Evolutionary conservation across 352 stramenopile species (phyloP).

Genomic region (Plasmopara muralis): DNA sequence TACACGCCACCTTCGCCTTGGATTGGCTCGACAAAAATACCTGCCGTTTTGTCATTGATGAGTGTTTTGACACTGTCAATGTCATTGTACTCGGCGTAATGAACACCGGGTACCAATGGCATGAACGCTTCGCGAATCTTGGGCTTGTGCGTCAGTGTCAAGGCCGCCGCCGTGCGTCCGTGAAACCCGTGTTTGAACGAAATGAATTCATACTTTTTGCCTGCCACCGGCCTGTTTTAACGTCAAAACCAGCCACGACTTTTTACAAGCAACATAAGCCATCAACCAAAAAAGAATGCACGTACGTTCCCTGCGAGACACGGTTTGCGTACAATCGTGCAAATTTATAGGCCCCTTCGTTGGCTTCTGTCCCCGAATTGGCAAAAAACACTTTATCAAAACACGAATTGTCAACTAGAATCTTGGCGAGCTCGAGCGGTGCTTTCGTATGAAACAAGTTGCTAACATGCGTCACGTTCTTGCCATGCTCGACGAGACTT

Average conservation of each 20-base stretch:
- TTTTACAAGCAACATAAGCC: constrained; percentile 1
- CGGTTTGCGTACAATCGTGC: constrained; percentile 70
- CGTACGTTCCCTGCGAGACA: constrained; percentile 59
- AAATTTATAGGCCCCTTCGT: constrained; percentile 86
- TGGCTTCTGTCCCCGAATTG: constrained; percentile 92
- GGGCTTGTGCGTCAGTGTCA: constrained; percentile 86
- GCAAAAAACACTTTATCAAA: constrained; percentile 98
- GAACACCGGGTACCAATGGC: constrained; percentile 67
- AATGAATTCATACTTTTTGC: constrained; percentile 79
- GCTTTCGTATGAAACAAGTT: constrained; percentile 97
- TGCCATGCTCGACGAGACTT: constrained; percentile 49
- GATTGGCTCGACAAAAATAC: constrained; percentile 78
- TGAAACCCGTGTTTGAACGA: constrained; percentile 87
- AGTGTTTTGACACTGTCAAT: constrained; percentile 69
- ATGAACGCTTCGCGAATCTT: constrained; percentile 80
- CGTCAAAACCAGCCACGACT: not conserved
- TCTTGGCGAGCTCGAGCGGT: constrained; percentile 91
- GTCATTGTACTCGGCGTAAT: constrained; percentile 77
- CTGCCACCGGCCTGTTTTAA: constrained; percentile 44
- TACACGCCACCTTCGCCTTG: constrained; percentile 93
- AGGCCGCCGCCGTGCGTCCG: constrained; percentile 62
- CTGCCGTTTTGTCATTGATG: constrained; percentile 69
- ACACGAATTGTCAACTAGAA: constrained; percentile 92
- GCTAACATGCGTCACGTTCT: constrained; percentile 91
- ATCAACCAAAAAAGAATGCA: constrained; percentile 6